Conservation (phyloP, 305 asterid genomes). For the Caryopteris hybrid region DNA sequence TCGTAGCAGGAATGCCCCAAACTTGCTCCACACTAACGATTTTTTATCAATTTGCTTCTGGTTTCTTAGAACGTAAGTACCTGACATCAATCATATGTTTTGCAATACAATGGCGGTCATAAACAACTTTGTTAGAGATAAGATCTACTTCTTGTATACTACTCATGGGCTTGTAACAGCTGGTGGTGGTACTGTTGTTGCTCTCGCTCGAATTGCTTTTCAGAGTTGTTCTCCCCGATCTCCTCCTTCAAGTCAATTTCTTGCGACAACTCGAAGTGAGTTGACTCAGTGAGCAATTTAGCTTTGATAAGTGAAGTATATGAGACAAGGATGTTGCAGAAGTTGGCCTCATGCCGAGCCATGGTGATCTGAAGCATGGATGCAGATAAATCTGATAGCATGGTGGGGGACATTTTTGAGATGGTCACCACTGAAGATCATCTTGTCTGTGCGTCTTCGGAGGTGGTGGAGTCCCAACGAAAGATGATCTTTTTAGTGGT, state of each 20-base stretch:
- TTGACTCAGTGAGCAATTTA: conserved; percentile 36
- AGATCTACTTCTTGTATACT: conserved; percentile 70
- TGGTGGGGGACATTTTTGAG: conserved; percentile 34
- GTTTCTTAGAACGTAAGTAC: conserved; percentile 35
- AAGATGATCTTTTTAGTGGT: conserved; percentile 58
- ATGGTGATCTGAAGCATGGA: conserved; percentile 80
- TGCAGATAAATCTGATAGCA: conserved; percentile 31
- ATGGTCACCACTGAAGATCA: conserved; percentile 80
- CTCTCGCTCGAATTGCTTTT: conserved; percentile 52
- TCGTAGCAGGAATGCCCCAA: too few species aligned
- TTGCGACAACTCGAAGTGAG: conserved; percentile 37
- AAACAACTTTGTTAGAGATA: conserved; percentile 47
- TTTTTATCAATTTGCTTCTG: too few species aligned
- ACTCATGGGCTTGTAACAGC: conserved; percentile 44
- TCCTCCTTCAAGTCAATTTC: conserved; percentile 36
- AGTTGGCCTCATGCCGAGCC: conserved; percentile 92
- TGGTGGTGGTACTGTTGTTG: conserved; percentile 39
- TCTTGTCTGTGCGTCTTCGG: conserved; percentile 68
- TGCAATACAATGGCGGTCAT: conserved; percentile 64
- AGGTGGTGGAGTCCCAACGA: conserved; percentile 81
- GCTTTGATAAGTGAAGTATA: conserved; percentile 55
- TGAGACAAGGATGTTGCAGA: conserved; percentile 62
- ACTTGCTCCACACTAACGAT: too few species aligned
- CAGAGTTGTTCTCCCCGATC: conserved; percentile 26
- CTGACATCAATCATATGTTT: conserved; percentile 59